A percentile compares a stretch with the other conserved stretches of the same genome.
These are phyloP conservation scores for Fagopyrum esculentum DNA, from an alignment of 148 eudicot species.

Conservation along the genomic window DNA sequence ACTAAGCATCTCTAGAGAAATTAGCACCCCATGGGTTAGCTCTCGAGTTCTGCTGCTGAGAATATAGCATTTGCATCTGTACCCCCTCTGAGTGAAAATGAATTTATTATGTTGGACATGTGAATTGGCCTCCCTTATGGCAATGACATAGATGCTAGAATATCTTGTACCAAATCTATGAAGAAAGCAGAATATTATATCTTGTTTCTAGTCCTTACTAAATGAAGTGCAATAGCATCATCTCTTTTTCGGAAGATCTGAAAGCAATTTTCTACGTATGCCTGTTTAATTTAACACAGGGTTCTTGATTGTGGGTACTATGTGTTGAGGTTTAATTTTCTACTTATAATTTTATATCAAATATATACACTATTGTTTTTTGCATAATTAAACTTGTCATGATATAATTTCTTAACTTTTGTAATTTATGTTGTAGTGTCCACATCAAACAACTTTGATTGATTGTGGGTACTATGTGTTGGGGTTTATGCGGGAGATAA, in stretches of 20 bases:
- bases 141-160: not conserved
- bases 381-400: too few species aligned
- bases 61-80: not conserved
- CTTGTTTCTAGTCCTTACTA: not conserved
- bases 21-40: not conserved
- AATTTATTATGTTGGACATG: not conserved
- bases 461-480: too few species aligned
- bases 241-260: not conserved
- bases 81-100: not conserved
- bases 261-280: not conserved
- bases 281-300: not conserved
- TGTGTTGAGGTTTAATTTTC: too few species aligned
- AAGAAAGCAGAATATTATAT: not conserved
- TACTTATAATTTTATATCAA: too few species aligned
- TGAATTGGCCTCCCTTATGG: not conserved
- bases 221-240: not conserved
- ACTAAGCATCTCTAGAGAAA: not conserved
- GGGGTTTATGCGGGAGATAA: too few species aligned
- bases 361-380: too few species aligned
- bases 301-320: too few species aligned
- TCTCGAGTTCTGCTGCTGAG: not conserved
- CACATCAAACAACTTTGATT: too few species aligned
- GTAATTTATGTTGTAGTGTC: too few species aligned
- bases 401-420: too few species aligned
- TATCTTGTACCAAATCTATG: not conserved